Conservation (phyloP, 352 stramenopile species). For the Blastocystis sp. region DNA sequence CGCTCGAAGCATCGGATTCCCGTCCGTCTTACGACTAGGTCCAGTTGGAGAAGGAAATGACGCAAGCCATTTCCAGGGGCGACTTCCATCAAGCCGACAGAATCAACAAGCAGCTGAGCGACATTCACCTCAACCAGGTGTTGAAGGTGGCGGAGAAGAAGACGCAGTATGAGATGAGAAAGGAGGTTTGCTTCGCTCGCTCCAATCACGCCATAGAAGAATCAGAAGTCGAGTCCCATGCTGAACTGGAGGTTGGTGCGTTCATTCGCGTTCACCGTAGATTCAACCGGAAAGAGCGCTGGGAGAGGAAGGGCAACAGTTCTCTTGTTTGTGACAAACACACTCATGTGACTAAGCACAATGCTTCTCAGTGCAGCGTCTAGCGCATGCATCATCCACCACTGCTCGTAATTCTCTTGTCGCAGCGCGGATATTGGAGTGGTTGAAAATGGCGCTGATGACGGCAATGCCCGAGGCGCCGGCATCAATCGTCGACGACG, state of each 20-base stretch:
- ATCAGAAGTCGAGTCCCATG: slow-evolving; percentile 17
- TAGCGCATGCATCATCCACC: slow-evolving; percentile 44
- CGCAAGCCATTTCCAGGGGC: slow-evolving; percentile 1
- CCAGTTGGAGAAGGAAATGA: slow-evolving; percentile 42
- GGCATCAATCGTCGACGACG: slow-evolving; percentile 7
- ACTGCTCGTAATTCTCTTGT: slow-evolving; percentile 22
- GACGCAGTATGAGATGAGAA: slow-evolving; percentile 1
- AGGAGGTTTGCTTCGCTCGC: background rate
- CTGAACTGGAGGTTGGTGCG: slow-evolving; percentile 37
- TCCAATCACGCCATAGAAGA: background rate
- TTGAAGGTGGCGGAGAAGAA: slow-evolving; percentile 2
- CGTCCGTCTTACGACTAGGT: background rate
- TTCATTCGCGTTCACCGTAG: background rate
- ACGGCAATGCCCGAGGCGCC: slow-evolving; percentile 61
- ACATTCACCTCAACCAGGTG: slow-evolving; percentile 27
- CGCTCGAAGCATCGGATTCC: background rate
- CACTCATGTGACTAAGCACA: slow-evolving; percentile 20
- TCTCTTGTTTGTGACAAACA: slow-evolving; percentile 38
- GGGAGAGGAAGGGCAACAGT: slow-evolving; percentile 66
- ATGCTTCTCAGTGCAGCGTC: slow-evolving; percentile 3
- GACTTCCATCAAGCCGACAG: slow-evolving; percentile 10
- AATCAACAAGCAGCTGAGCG: slow-evolving; percentile 7
- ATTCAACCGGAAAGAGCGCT: slow-evolving; percentile 64
- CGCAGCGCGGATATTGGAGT: slow-evolving; percentile 25
- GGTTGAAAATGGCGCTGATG: slow-evolving; percentile 72